A percentile compares a stretch with the other conserved stretches of the same genome.
phyloP scores from a whole-genome alignment of 192 early-diverging fungal species.

The Coemansia sp. region DNA sequence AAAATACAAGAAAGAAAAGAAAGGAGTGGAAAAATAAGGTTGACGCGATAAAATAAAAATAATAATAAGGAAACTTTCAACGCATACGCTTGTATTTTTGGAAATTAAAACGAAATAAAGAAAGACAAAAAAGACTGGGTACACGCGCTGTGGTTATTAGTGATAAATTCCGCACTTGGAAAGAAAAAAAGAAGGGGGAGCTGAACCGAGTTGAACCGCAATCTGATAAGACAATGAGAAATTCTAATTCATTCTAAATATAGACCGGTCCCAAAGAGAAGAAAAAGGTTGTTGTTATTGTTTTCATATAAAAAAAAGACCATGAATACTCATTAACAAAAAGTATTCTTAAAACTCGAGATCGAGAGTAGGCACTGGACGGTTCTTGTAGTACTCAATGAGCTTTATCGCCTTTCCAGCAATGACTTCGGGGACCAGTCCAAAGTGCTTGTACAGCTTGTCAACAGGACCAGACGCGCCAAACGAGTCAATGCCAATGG shows the following conservation, averaged over 20 bases:
- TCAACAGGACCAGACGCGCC: slow-evolving; percentile 84
- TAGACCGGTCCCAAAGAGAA: not conserved
- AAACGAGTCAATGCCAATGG: slow-evolving; percentile 89
- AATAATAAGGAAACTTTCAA: slow-evolving; percentile 11
- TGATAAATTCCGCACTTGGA: not conserved
- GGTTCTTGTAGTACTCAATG: slow-evolving; percentile 72
- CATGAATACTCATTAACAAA: not conserved
- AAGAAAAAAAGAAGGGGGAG: not conserved
- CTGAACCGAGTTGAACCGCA: slow-evolving; percentile 2
- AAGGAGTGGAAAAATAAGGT: not conserved
- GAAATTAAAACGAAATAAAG: not conserved
- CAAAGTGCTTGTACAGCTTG: slow-evolving; percentile 86
- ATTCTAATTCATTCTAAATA: not conserved
- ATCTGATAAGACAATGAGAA: not conserved
- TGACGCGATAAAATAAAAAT: no score
- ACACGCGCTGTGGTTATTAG: not conserved
- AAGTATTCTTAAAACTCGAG: slow-evolving; percentile 37
- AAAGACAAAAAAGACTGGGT: not conserved
- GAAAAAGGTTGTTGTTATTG: not conserved
- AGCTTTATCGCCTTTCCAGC: slow-evolving; percentile 80
- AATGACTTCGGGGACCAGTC: slow-evolving; percentile 76
- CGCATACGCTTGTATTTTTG: not conserved
- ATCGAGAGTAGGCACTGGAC: slow-evolving; percentile 43
- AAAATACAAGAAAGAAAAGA: slow-evolving; percentile 8
- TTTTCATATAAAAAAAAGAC: not conserved